Evolutionary conservation across 2,329 filamentous ascomycete species (phyloP), one percentile per base, ranked within the genome.

Genomic region (Thielaviopsis euricoi): DNA sequence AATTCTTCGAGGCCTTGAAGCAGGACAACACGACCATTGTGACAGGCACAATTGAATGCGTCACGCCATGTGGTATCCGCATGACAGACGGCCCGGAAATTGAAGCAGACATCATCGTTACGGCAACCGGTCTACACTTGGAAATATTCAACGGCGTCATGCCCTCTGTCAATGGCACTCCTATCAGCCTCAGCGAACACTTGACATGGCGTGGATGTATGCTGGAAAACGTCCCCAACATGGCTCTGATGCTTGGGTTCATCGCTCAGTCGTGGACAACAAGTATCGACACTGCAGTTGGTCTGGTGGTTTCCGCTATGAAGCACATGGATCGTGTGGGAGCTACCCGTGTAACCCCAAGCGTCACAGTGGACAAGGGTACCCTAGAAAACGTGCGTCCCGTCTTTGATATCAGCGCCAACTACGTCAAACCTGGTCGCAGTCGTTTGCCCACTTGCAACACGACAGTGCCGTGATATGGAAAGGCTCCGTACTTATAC

Each of bases 191-290:
- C 0, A 65, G 71, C 1, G 67, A 75, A 2, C 78, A 78, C 55
- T 83, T 77, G 65, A 67, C 78, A 13, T 87, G 83, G 83, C 79
- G 79, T 64, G 77, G 77, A 5, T 70, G 75, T 58, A 85, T 87
- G 82, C 66, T 87, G 1, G 77, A 85, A 62, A 80, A 78, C 53
- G 66, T 86, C 1, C 84, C 85, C 6, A 88, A 87, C 64, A 69
- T 78, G 1, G 73, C 74, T 1, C 73, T 81, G 56, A 71, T 85
- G 40, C 72, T 83, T 50, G 85, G 84, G 9, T 87, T 87, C 66
- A 77, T 80, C 21, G 80, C 83, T 52, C 76, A 78, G 0, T 78
- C 77, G 0, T 88, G 83, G 83, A 87, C 84, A 0, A 75, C 85
- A 0, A 83, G 83, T 2, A 77, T 80, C 0, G 82, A 86, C 59